phyloP scores from a whole-genome alignment of 2,329 filamentous ascomycete species.

The Exophiala dermatitidis region DNA sequence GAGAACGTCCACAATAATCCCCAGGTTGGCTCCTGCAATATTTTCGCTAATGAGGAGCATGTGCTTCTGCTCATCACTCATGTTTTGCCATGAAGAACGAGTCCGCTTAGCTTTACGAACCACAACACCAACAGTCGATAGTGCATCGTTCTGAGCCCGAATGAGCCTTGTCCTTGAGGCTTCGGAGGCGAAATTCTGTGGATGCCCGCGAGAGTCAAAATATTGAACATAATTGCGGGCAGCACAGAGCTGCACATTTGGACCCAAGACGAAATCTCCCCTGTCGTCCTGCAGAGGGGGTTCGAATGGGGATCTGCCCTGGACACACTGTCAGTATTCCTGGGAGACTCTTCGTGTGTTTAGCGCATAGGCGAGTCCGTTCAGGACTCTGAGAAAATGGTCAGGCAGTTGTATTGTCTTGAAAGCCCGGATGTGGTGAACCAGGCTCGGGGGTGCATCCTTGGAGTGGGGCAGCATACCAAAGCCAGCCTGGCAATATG shows the following conservation, averaged over 20 bases:
- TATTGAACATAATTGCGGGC: slow-evolving; percentile 41
- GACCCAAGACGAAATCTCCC: slow-evolving; percentile 23
- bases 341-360: background rate
- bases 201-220: slow-evolving; percentile 43
- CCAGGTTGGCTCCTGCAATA: slow-evolving; percentile 10
- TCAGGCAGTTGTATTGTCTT: background rate
- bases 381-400: background rate
- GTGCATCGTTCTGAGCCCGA: slow-evolving; percentile 45
- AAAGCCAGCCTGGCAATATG: slow-evolving; percentile 41
- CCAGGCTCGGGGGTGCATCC: background rate
- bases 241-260: slow-evolving; percentile 28
- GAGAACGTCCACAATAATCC: slow-evolving; percentile 2
- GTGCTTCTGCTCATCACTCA: slow-evolving; percentile 33
- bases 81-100: slow-evolving; percentile 12
- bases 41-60: slow-evolving; percentile 31
- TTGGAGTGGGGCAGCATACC: slow-evolving; percentile 31
- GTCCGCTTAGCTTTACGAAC: slow-evolving; percentile 37
- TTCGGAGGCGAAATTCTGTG: slow-evolving; percentile 40
- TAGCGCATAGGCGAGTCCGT: background rate
- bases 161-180: slow-evolving; percentile 35
- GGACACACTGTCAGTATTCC: background rate
- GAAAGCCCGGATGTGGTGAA: background rate
- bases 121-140: slow-evolving; percentile 44
- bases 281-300: slow-evolving; percentile 24
- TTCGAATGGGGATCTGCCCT: slow-evolving; percentile 25